Percentiles rank a stretch among this genome's conserved stretches.
Evolutionary conservation across 2,329 filamentous ascomycete genomes (phyloP).

Genomic region (Trichoderma pleuroti): DNA sequence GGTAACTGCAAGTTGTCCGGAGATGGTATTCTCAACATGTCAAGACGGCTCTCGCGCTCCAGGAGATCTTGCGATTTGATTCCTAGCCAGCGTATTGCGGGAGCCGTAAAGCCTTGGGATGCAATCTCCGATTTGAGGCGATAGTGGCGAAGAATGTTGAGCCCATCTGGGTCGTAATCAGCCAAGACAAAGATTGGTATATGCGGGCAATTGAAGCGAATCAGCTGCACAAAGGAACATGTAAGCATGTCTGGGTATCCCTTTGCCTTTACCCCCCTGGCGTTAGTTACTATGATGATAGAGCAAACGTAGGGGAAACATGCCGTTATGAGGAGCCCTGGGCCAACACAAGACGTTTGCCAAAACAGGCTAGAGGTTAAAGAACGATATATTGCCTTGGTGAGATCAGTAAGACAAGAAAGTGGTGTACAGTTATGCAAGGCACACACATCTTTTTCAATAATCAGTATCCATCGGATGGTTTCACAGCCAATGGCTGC

Average conservation of each 20-base stretch:
- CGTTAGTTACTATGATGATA: not conserved
- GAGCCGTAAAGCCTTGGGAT: constrained; percentile 55
- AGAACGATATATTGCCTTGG: constrained; percentile 70
- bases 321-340: constrained; percentile 69
- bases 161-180: constrained; percentile 74
- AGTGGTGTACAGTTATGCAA: fast-evolving
- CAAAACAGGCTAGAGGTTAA: constrained; percentile 57
- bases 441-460: constrained; percentile 69
- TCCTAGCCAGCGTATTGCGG: constrained; percentile 62
- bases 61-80: constrained; percentile 45
- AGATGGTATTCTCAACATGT: not conserved
- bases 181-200: constrained; percentile 62
- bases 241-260: constrained; percentile 77
- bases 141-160: constrained; percentile 72
- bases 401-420: constrained; percentile 20
- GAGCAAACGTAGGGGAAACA: constrained; percentile 3
- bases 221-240: constrained; percentile 56
- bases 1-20: not conserved
- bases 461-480: constrained; percentile 64
- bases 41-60: not conserved
- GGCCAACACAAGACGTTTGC: constrained; percentile 43
- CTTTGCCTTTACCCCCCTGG: constrained; percentile 57
- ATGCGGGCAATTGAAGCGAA: constrained; percentile 46
- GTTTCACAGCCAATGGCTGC: constrained; percentile 46
- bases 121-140: constrained; percentile 63